phyloP scores from a whole-genome alignment of 139 green algal species.

The Raphidocelis subcapitata region DNA sequence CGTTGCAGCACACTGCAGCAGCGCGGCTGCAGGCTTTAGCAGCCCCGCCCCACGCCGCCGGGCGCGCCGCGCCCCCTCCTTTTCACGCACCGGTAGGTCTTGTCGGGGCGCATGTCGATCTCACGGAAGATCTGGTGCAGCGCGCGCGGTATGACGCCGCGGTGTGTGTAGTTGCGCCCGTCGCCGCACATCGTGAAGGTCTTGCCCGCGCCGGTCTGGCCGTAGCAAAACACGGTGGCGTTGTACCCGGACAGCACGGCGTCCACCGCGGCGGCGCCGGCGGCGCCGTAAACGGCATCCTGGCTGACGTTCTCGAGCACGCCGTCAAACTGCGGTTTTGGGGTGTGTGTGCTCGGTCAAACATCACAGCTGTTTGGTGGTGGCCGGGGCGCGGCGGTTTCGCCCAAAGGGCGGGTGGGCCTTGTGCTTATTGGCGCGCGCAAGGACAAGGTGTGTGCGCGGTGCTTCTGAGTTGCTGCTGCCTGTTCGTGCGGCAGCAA shows the following conservation, averaged over 20 bases:
- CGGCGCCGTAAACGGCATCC: constrained; percentile 57
- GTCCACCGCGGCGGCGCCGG: constrained; percentile 63
- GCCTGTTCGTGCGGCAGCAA: no score
- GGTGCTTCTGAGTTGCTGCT: no score
- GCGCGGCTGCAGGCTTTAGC: no score
- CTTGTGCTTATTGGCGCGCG: no score
- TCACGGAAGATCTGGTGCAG: constrained; percentile 70
- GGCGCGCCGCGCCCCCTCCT: no score
- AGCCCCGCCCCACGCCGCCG: no score
- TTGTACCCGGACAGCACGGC: constrained; percentile 71
- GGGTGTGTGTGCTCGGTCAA: no score
- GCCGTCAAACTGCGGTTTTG: constrained; percentile 62
- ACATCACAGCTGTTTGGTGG: no score
- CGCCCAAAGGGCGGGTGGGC: no score
- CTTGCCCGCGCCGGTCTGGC: constrained; percentile 83
- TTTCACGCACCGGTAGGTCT: not conserved
- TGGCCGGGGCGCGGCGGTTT: no score
- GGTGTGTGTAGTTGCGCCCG: constrained; percentile 52
- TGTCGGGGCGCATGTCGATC: constrained; percentile 25
- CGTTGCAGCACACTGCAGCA: no score
- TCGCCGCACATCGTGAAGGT: constrained; percentile 80
- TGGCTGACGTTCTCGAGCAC: constrained; percentile 70
- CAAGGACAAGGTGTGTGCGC: no score
- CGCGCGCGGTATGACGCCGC: constrained; percentile 72
- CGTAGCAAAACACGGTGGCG: constrained; percentile 80